Conservation (phyloP, 2,329 filamentous ascomycete species). For the Hypoxylon sp. region DNA sequence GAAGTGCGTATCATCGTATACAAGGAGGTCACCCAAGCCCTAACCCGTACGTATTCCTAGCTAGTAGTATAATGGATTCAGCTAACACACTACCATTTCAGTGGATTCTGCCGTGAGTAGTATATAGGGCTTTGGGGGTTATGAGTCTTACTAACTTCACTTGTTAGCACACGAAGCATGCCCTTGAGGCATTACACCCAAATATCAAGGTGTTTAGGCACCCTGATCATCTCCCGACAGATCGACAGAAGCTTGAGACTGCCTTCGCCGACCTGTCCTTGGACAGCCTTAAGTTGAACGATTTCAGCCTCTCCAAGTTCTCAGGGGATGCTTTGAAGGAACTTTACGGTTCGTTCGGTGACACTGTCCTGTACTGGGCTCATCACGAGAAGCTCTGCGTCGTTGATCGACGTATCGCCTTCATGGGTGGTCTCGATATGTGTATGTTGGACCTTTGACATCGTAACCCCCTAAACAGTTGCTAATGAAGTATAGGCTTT, state of each 20-base stretch:
- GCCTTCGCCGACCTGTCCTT: conserved; percentile 65
- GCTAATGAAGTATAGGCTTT: conserved; percentile 68
- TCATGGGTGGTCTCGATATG: conserved; percentile 93
- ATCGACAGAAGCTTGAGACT: conserved; percentile 77
- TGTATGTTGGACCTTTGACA: conserved; percentile 62
- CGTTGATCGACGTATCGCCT: conserved; percentile 82
- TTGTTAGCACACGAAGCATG: conserved; percentile 81
- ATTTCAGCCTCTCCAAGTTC: conserved; percentile 73
- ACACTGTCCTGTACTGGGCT: conserved; percentile 90
- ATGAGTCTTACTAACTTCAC: conserved; percentile 12
- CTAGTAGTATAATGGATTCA: neutral
- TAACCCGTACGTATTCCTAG: conserved; percentile 75
- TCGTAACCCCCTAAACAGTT: conserved; percentile 3
- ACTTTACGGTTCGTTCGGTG: conserved; percentile 85
- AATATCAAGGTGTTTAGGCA: conserved; percentile 93
- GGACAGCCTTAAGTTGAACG: conserved; percentile 56
- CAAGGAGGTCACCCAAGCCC: conserved; percentile 87
- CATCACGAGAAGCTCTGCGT: conserved; percentile 94
- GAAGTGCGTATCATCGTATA: conserved; percentile 90
- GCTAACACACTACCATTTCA: conserved; percentile 35
- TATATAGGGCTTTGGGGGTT: conserved; percentile 51
- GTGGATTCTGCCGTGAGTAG: conserved; percentile 62
- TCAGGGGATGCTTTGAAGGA: conserved; percentile 81
- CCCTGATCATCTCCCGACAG: conserved; percentile 84
- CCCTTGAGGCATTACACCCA: conserved; percentile 80